A percentile compares a stretch with the other conserved stretches of the same genome.
Conservation (phyloP, 2,329 filamentous ascomycete genomes). For the Neofusicoccum laricinum region DNA sequence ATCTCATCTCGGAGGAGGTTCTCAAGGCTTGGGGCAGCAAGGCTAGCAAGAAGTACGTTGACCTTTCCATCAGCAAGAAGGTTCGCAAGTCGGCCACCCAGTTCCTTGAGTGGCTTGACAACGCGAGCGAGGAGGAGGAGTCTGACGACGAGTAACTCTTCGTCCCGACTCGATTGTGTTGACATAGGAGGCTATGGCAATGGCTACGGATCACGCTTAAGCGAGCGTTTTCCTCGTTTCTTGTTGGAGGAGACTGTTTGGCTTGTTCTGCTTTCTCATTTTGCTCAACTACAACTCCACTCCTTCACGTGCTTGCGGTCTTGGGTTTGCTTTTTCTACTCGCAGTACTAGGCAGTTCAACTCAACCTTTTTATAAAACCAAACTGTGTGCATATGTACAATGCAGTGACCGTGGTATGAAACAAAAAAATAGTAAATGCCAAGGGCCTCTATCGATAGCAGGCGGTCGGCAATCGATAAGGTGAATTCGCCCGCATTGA, state of each 20-base stretch:
- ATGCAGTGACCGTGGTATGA: neutral
- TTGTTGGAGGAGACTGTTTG: neutral
- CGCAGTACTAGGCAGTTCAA: slow-evolving; percentile 6
- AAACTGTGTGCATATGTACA: neutral
- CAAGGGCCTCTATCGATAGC: neutral
- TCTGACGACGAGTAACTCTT: slow-evolving; percentile 38
- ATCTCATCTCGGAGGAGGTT: slow-evolving; percentile 83
- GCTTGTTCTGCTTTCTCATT: slow-evolving; percentile 3
- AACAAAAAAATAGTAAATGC: neutral
- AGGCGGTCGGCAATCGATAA: neutral
- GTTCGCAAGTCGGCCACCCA: slow-evolving; percentile 91
- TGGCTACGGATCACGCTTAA: neutral
- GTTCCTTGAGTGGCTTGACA: slow-evolving; percentile 91
- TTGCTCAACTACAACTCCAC: slow-evolving; percentile 4
- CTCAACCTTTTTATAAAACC: neutral
- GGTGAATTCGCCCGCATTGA: neutral
- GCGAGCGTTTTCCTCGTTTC: neutral
- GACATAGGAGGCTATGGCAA: neutral
- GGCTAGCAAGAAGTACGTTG: slow-evolving; percentile 98
- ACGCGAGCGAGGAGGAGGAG: slow-evolving; percentile 68
- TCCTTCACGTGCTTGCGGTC: neutral
- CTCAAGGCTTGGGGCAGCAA: slow-evolving; percentile 89
- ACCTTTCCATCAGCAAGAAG: slow-evolving; percentile 84
- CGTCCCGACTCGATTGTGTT: neutral
- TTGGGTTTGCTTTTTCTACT: neutral